Percentiles rank a stretch among this genome's conserved stretches.
Evolutionary conservation across 2,329 filamentous ascomycete species (phyloP).

Genomic region (Furcasterigmium sp.): DNA sequence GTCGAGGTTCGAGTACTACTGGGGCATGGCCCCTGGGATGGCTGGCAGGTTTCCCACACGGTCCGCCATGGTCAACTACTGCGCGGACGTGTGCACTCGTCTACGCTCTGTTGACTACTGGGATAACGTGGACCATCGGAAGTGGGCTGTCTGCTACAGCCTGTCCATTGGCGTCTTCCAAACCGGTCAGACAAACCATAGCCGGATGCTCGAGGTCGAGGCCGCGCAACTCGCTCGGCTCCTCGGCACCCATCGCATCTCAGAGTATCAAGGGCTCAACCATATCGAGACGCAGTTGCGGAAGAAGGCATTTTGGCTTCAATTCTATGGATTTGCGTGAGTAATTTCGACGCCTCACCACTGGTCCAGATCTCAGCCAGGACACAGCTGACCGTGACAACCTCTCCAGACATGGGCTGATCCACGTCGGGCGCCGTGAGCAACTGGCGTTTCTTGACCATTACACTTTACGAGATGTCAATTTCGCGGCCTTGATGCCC

Average conservation of each 20-base stretch:
- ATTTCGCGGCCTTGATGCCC: slow-evolving; percentile 25
- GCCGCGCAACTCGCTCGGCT: slow-evolving; percentile 25
- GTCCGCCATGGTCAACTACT: slow-evolving; percentile 18
- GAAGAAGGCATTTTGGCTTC: slow-evolving; percentile 30
- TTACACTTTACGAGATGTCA: slow-evolving; percentile 18
- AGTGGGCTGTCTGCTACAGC: slow-evolving; percentile 27
- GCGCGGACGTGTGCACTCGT: slow-evolving; percentile 16
- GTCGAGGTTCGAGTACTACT: slow-evolving; percentile 18
- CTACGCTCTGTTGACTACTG: slow-evolving; percentile 16
- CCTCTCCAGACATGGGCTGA: slow-evolving; percentile 10
- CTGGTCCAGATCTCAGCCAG: neutral
- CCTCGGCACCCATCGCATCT: slow-evolving; percentile 22
- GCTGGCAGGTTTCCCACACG: slow-evolving; percentile 17
- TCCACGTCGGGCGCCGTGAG: slow-evolving; percentile 15
- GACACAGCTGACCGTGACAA: neutral
- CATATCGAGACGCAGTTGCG: slow-evolving; percentile 26
- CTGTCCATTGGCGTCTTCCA: slow-evolving; percentile 25
- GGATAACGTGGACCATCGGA: slow-evolving; percentile 23
- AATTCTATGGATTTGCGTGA: slow-evolving; percentile 24
- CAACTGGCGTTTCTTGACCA: slow-evolving; percentile 22
- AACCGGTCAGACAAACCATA: slow-evolving; percentile 26
- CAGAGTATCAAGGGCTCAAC: slow-evolving; percentile 23
- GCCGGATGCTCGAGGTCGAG: slow-evolving; percentile 29
- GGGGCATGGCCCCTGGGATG: slow-evolving; percentile 11
- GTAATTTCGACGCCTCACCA: neutral